Evolutionary conservation across 768 basidiomycete genomes (phyloP).

Genomic region (Kwoniella bestiolae): DNA sequence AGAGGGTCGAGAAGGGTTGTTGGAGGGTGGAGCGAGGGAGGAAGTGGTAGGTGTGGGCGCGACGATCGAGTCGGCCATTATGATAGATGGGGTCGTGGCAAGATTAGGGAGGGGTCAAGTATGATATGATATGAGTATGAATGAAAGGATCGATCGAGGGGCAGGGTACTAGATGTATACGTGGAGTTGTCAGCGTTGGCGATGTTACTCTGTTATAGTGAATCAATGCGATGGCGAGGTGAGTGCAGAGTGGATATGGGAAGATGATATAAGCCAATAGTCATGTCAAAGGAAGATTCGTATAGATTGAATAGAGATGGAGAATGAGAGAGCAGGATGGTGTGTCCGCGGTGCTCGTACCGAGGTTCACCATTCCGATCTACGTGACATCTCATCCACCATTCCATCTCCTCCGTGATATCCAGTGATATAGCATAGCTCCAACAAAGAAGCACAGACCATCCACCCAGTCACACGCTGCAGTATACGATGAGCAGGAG

Average conservation of each 20-base stretch:
- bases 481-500: too few relatives aligned
- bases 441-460: too few relatives aligned
- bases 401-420: neutral
- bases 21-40: conserved; percentile 25
- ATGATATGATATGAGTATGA: neutral
- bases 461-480: too few relatives aligned
- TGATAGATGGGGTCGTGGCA: neutral
- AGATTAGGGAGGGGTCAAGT: neutral
- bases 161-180: neutral
- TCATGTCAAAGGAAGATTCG: neutral
- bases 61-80: conserved; percentile 26
- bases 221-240: too few relatives aligned
- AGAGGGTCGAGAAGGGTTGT: conserved; percentile 36
- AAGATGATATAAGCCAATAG: neutral
- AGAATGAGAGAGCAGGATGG: neutral
- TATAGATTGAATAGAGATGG: neutral
- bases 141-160: neutral
- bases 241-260: too few relatives aligned
- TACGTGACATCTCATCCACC: neutral
- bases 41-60: conserved; percentile 16
- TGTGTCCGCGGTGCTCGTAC: too few relatives aligned
- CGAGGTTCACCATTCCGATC: too few relatives aligned
- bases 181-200: neutral
- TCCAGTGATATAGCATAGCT: neutral
- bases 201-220: too few relatives aligned